Base-by-base conservation (phyloP, 1,284 basidiomycete species). In the Salmacisia buchloeana region DNA sequence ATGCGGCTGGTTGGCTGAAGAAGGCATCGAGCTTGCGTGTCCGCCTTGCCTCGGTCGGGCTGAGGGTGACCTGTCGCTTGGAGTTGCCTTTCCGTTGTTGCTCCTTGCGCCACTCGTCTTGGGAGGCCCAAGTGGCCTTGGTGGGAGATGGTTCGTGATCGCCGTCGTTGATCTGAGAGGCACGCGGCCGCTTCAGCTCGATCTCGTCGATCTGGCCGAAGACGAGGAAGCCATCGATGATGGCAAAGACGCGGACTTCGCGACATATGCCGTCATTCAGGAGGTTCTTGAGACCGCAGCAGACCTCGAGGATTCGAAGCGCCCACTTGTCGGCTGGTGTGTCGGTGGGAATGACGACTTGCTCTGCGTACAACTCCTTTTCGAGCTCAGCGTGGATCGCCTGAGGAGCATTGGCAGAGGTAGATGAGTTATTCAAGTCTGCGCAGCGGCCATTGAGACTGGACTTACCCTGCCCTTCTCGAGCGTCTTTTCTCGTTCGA, bases 301-400 rank as follows among this genome's bases (percentile, higher is more conserved):
- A 60, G n/a, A 73, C 52, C 52, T 71, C 68, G 34, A 80, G 82
- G 61, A 76, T 86, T 86, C 86, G 83, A 60, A 90, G 74, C 6
- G 84, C 90, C 87, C 89, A 91, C 13, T 83, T 82, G 70, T 92
- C 90, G 75, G 90, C 89, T 0, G 80, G 67, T 0, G 84, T 85
- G 0, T 71, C 79, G 0, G 84, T 77, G 1, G 80, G 76, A 1
- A 91, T 83, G 12, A 79, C 41, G 9, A 89, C 73, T 64, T 85
- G 84, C 33, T 86, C 85, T 0, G 87, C 84, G 39, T 84, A 84
- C 10, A 93, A 82, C 74, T 92, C 88, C 23, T 83, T 82, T 76
- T 96, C 91, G 18, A 96, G 83, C 46, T 85, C 83, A 69, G 89
- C 88, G 80, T 96, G 92, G 0, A 94, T 89, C 86, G 70, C 49